Base-by-base conservation (phyloP, 2,329 filamentous ascomycete genomes). In the Sporothrix luriei region DNA sequence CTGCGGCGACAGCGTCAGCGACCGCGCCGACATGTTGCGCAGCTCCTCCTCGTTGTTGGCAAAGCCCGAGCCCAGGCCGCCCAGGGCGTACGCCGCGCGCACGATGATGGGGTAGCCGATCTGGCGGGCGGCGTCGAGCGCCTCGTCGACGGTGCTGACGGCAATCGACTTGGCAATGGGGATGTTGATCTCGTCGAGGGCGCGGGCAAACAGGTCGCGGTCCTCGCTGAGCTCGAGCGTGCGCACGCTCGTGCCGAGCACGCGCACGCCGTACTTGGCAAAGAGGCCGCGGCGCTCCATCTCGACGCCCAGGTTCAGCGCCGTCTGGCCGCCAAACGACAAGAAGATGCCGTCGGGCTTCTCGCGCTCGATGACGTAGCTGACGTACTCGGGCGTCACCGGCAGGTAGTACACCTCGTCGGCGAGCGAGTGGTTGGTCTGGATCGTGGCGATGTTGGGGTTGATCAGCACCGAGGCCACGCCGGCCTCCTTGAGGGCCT, bases 371-470 rank as follows among this genome's bases (percentile, higher is more conserved):
- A 99, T 98, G 72, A 99, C 94, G 81, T 98, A 94, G 77, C 91
- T 91, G 78, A 97, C 94, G 82, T 98, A 99, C 86, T 98, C 94
- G 73, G 94, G 91, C 21, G 95, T 99, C 76, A 99, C 94, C 69
- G 95, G 95, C 55, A 98, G 85, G 85, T 98, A 99, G 83, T 98
- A 99, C 68, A 98, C 95, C 84, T 98, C 97, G 80, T 99, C 95
- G n/a, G 95, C 95, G 66, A 99, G 84, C 74, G 94, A 93, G 82
- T 97, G 97, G 67, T 94, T 98, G 4, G 95, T 99, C 80, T 99
- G 95, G 73, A 98, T 98, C 0, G 95, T 99, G 74, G 95, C 95
- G 78, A 99, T 98, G 79, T 99, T 99, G 70, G 95, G 95, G 82
- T 99, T 99, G 85, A 98, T 98, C 72, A 99, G 84, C 74, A 99